Evolutionary conservation across 331 rosid species (phyloP).

Genomic region (Quercus phellos): DNA sequence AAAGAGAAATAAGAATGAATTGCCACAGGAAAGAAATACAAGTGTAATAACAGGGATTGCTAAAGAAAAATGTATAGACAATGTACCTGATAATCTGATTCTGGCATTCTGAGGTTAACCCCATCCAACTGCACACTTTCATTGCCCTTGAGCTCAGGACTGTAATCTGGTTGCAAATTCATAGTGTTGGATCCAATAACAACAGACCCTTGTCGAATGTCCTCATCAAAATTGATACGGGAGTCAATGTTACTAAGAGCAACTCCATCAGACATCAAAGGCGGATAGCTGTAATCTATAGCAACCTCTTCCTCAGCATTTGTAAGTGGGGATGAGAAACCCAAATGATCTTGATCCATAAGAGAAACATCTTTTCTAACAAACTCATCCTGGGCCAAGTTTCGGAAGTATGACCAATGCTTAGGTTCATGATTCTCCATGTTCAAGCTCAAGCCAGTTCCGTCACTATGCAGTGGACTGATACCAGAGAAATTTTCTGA

Average conservation of each 20-base stretch:
- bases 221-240: constrained; percentile 33
- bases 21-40: constrained; percentile 3
- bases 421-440: constrained; percentile 48
- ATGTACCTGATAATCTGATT: constrained; percentile 36
- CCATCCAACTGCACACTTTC: constrained; percentile 39
- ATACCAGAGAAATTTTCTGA: constrained; percentile 28
- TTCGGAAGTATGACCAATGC: constrained; percentile 53
- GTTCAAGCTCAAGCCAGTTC: constrained; percentile 43
- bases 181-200: constrained; percentile 17
- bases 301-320: constrained; percentile 24
- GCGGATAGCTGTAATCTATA: constrained; percentile 36
- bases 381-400: constrained; percentile 45
- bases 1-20: constrained; percentile 1
- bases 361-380: constrained; percentile 44
- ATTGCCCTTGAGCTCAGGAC: constrained; percentile 27
- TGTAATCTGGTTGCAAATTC: constrained; percentile 23
- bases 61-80: background rate
- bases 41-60: background rate
- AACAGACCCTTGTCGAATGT: constrained; percentile 27
- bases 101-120: constrained; percentile 22
- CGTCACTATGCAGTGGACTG: constrained; percentile 34
- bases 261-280: constrained; percentile 38
- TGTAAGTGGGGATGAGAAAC: constrained; percentile 29
- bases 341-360: constrained; percentile 49
- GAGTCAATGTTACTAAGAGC: constrained; percentile 24